Conservation (phyloP, 1,139 yeast species). For the Kurtzmaniella quercitrusa region DNA sequence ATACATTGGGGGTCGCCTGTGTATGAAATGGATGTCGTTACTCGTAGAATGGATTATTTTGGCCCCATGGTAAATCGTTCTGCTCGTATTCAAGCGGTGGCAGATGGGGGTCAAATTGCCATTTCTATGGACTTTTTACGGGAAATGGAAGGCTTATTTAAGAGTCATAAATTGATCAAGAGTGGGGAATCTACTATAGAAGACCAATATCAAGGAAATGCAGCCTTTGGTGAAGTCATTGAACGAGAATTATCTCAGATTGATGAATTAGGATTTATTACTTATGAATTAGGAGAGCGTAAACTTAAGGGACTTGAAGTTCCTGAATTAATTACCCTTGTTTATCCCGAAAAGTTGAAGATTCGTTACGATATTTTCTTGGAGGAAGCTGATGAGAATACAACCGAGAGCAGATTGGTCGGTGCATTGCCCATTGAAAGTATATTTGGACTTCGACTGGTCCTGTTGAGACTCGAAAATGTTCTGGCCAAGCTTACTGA, state of each 20-base stretch:
- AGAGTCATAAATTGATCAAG: conserved; percentile 46
- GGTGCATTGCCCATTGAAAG: conserved; percentile 42
- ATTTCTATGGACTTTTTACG: conserved; percentile 76
- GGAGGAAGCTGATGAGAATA: conserved; percentile 12
- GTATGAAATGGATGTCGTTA: conserved; percentile 89
- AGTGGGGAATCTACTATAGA: conserved; percentile 34
- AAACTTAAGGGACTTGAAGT: conserved; percentile 93
- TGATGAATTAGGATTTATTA: conserved; percentile 66
- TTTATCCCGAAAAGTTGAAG: conserved; percentile 64
- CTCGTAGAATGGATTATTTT: conserved; percentile 96
- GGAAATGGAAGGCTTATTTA: conserved; percentile 60
- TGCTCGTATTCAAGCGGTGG: conserved; percentile 87
- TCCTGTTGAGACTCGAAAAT: conserved; percentile 48
- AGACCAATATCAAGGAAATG: conserved; percentile 63
- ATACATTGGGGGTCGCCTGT: conserved; percentile 98
- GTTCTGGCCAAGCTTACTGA: conserved; percentile 38
- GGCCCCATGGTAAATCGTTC: conserved; percentile 99
- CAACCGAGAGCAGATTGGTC: conserved; percentile 19
- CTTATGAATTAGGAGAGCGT: conserved; percentile 74
- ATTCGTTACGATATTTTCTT: conserved; percentile 49
- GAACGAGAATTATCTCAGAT: conserved; percentile 66
- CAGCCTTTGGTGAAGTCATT: conserved; percentile 56
- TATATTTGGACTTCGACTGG: conserved; percentile 43
- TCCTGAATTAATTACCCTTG: conserved; percentile 80
- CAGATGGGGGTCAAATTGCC: conserved; percentile 97